These are phyloP conservation scores for Talaromyces islandicus DNA, from an alignment of 2,329 filamentous ascomycete species.

Conservation along the genomic window DNA sequence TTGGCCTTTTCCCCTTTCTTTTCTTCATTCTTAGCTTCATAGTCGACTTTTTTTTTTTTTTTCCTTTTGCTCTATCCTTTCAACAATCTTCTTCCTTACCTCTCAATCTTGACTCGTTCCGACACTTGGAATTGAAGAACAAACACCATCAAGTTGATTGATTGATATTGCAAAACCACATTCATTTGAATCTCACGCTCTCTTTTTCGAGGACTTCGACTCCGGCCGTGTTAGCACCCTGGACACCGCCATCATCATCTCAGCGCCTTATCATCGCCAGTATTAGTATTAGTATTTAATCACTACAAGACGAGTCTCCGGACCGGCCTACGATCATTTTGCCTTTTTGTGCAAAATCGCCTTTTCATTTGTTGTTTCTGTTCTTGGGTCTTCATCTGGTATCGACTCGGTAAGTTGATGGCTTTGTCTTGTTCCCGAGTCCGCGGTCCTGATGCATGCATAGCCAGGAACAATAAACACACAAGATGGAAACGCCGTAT, in stretches of 20 bases:
- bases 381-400: conserved; percentile 1
- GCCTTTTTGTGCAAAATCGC: not conserved
- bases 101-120: no score
- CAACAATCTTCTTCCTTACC: no score
- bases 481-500: conserved; percentile 61
- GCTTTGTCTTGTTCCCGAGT: not conserved
- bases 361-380: not conserved
- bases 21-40: not conserved
- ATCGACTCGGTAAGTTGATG: not conserved
- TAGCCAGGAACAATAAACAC: not conserved
- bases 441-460: not conserved
- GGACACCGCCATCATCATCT: not conserved
- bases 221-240: not conserved
- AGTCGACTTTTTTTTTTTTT: no score
- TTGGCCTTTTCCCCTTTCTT: conserved; percentile 2
- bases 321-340: not conserved
- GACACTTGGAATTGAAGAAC: no score
- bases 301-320: not conserved
- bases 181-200: not conserved
- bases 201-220: not conserved
- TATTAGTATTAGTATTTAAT: conserved; percentile 10
- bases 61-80: no score
- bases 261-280: not conserved
- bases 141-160: no score
- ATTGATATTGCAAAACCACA: not conserved